Percentiles rank a stretch among this genome's conserved stretches.
phyloP scores from a whole-genome alignment of 1,284 basidiomycete species.

The Ustilago xerochloae region DNA sequence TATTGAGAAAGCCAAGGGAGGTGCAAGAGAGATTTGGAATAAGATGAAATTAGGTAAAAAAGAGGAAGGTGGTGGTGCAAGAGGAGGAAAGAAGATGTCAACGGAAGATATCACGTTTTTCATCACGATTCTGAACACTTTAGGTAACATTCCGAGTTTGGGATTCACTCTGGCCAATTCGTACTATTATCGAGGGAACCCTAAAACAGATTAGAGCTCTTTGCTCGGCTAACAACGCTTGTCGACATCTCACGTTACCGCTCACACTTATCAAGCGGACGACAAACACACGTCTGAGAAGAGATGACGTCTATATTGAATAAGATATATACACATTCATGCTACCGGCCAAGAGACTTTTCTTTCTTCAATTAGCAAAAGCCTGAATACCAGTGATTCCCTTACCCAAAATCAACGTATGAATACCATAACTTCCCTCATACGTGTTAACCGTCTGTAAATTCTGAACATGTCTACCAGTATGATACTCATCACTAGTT shows the following conservation, averaged over 20 bases:
- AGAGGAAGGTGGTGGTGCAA: no score
- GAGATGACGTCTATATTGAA: no score
- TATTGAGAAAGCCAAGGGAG: background rate
- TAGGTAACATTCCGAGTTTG: conserved; percentile 37
- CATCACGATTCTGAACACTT: conserved; percentile 35
- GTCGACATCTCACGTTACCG: no score
- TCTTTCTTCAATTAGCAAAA: conserved; percentile 72
- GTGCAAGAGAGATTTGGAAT: background rate
- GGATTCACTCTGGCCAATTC: conserved; percentile 29
- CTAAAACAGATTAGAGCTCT: conserved; percentile 20
- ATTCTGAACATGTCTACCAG: conserved; percentile 55
- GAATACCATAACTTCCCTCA: conserved; percentile 61
- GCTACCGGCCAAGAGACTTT: no score
- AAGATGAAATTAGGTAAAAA: background rate
- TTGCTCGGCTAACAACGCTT: background rate
- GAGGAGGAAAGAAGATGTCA: background rate
- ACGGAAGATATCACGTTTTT: conserved; percentile 36
- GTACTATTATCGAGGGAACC: conserved; percentile 31
- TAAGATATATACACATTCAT: no score
- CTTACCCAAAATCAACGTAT: conserved; percentile 83
- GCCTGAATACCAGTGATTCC: conserved; percentile 87
- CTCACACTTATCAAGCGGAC: no score
- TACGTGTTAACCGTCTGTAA: conserved; percentile 63
- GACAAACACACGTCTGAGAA: no score
- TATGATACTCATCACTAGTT: conserved; percentile 68